Conservation (phyloP, 345 rosid genomes). For the Gossypium rotundifolium region DNA sequence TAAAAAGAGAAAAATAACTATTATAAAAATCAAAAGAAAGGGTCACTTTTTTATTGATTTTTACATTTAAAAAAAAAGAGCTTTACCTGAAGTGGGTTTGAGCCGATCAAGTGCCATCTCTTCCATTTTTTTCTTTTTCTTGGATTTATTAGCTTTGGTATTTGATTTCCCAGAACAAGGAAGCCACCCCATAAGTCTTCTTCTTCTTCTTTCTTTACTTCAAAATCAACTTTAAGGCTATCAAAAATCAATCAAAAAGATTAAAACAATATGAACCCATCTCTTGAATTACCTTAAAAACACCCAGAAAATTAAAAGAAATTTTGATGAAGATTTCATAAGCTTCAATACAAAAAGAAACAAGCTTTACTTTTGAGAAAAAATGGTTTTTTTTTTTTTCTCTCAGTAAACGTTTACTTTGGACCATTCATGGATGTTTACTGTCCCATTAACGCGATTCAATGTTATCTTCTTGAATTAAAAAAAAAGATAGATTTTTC, state of each 20-base stretch:
- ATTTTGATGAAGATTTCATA: background rate
- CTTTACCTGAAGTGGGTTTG: slow-evolving; percentile 35
- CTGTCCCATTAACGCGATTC: background rate
- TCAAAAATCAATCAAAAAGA: background rate
- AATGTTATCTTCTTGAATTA: background rate
- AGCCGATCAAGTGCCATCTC: slow-evolving; percentile 30
- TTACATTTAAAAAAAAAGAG: background rate
- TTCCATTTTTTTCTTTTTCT: slow-evolving; percentile 33
- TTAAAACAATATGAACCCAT: background rate
- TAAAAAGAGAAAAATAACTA: background rate
- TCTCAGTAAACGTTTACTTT: slow-evolving; percentile 13
- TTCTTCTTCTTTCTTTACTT: background rate
- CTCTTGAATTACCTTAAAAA: background rate
- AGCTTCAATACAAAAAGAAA: background rate
- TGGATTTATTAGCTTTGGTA: slow-evolving; percentile 24
- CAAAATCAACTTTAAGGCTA: background rate
- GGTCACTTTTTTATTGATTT: background rate
- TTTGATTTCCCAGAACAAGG: slow-evolving; percentile 63
- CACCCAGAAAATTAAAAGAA: background rate
- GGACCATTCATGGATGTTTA: background rate
- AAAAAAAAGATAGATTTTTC: background rate
- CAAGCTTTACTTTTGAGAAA: background rate
- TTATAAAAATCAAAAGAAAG: background rate
- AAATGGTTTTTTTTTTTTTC: background rate
- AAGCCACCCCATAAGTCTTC: slow-evolving; percentile 56